Base-by-base conservation (phyloP, 108 stramenopile genomes). In the Aurantiochytrium sp. region DNA sequence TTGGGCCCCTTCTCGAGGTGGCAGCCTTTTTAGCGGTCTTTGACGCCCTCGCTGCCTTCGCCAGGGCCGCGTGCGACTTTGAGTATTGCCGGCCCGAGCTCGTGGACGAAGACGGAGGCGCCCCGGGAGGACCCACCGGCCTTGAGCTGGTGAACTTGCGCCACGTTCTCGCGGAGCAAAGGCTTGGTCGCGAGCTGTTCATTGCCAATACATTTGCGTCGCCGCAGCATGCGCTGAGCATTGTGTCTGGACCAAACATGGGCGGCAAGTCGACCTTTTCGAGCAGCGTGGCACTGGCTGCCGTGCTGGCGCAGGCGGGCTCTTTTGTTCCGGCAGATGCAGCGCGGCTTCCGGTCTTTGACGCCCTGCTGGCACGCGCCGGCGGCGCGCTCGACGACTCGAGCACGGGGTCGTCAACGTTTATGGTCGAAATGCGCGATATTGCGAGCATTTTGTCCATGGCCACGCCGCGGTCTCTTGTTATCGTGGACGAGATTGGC, bases 401-500 rank as follows among this genome's bases (percentile, higher is more conserved):
- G 21, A 52, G 53, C 39, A 31, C 50, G 69, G 92, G 92, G 48
- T 69, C 90, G 3, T 92, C 91, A 4, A 91, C 92, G 8, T 93
- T 93, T 68, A 89, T 93, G 90, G 92, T 89, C 4, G 92, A 93
- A 68, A 91, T 91, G 91, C 69, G 89, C 4, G 92, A 92, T 37
- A 89, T 88, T 3, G 55, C 48, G 36, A 86, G 87, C 37, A 89
- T 93, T 15, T 88, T 93, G 19, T 27, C 22, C 12, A 45, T 21
- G 17, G 90, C 87, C 1, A 88, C 87, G 12, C 53, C 55, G 48
- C 55, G 50, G 54, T 86, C 89, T 12, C 68, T 93, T 27, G 92
- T 92, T 41, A 87, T 93, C 1, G 89, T 93, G 42, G 92, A 93
- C 86, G 92, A 93, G 85, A 55, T 93, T 22, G 92, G 92, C 2